These are phyloP conservation scores for Aegilops bicornis DNA, from an alignment of 176 grass and related monocot genomes.

Conservation along the genomic window DNA sequence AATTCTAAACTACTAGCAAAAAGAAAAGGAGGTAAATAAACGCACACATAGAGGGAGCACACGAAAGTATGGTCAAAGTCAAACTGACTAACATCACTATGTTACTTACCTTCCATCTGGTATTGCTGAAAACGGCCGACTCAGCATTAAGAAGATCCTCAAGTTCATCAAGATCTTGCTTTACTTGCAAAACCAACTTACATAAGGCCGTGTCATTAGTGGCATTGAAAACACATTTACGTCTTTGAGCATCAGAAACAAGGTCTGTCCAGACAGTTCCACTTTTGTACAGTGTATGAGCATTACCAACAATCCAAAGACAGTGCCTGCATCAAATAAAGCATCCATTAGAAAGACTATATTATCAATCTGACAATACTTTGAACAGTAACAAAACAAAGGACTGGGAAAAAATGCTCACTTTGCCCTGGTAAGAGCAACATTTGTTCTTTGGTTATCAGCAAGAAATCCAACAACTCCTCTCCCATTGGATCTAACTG, in stretches of 20 bases:
- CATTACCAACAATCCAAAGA: slow-evolving; percentile 83
- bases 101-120: slow-evolving; percentile 76
- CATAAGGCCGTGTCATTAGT: slow-evolving; percentile 35
- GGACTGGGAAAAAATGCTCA: neutral
- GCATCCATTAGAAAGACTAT: neutral
- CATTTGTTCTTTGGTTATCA: slow-evolving; percentile 71
- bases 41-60: neutral
- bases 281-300: slow-evolving; percentile 46
- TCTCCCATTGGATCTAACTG: slow-evolving; percentile 54
- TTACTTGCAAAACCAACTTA: slow-evolving; percentile 61
- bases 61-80: neutral
- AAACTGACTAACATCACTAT: neutral
- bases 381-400: neutral
- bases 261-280: slow-evolving; percentile 62
- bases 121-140: slow-evolving; percentile 60
- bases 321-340: slow-evolving; percentile 64
- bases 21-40: neutral
- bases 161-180: slow-evolving; percentile 70
- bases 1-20: neutral
- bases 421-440: slow-evolving; percentile 89
- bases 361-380: neutral
- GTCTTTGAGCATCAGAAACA: slow-evolving; percentile 44
- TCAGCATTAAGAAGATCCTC: slow-evolving; percentile 74
- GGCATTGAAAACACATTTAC: slow-evolving; percentile 47
- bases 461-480: slow-evolving; percentile 66